These are phyloP conservation scores for Boletus rubroflammeus DNA, from an alignment of 768 basidiomycete species.

Conservation along the genomic window DNA sequence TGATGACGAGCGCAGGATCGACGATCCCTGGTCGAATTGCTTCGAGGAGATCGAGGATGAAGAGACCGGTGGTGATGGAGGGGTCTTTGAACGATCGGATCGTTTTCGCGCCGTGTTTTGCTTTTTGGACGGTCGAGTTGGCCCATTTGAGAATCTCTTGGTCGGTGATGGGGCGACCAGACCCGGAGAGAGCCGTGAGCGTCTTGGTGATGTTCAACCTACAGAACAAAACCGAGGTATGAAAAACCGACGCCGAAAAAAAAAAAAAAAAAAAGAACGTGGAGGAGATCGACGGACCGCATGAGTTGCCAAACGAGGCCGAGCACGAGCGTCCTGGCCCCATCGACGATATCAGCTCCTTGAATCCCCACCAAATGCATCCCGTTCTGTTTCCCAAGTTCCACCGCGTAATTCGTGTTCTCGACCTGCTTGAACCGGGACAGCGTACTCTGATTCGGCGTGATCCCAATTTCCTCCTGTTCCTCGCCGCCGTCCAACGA, in stretches of 20 bases:
- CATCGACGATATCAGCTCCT: constrained; percentile 96
- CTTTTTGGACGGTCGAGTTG: constrained; percentile 79
- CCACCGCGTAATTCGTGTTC: constrained; percentile 95
- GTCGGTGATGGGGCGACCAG: constrained; percentile 84
- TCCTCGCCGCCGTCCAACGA: constrained; percentile 47
- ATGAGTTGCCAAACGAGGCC: constrained; percentile 98
- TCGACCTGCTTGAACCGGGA: constrained; percentile 97
- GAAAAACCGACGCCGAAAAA: not conserved
- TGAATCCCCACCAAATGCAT: constrained; percentile 98
- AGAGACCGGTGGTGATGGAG: constrained; percentile 79
- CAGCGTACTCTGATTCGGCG: constrained; percentile 77
- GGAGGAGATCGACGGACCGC: constrained; percentile 49
- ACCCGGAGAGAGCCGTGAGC: constrained; percentile 63
- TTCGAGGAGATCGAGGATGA: constrained; percentile 91
- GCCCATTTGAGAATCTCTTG: constrained; percentile 96
- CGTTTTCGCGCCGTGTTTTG: constrained; percentile 51
- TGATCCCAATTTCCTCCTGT: constrained; percentile 77
- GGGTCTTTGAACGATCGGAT: constrained; percentile 97
- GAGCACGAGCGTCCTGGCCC: constrained; percentile 85
- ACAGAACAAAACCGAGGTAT: not conserved
- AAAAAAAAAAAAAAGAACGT: not conserved
- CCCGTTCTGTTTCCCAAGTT: constrained; percentile 86
- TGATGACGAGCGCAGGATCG: constrained; percentile 75
- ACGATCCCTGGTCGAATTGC: constrained; percentile 92
- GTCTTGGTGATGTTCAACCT: constrained; percentile 91